Percentiles rank a stretch among this genome's conserved stretches.
These are phyloP conservation scores for Samsoniella hepiali DNA, from an alignment of 2,329 filamentous ascomycete genomes.

Conservation along the genomic window DNA sequence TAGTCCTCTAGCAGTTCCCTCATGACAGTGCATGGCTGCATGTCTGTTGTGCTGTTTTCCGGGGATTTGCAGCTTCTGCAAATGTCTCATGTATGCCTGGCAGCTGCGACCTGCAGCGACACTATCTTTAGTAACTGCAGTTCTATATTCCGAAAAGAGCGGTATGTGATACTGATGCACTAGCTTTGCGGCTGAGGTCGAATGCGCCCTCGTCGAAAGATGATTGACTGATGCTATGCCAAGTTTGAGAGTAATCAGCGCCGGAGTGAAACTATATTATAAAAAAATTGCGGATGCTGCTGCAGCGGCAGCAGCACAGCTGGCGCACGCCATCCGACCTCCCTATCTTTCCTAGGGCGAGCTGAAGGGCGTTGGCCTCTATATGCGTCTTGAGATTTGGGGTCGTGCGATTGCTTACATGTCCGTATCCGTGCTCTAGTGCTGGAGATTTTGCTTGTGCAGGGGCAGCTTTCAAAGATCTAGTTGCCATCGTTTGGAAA, in stretches of 20 bases:
- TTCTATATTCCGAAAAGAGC: background rate
- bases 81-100: constrained; percentile 9
- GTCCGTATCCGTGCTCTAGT: background rate
- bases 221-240: background rate
- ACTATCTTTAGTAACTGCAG: background rate
- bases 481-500: background rate
- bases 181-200: background rate
- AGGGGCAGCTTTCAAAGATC: background rate
- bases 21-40: background rate
- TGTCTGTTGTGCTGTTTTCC: background rate
- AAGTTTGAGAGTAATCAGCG: background rate
- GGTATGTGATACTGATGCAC: background rate
- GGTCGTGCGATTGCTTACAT: background rate
- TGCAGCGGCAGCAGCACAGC: background rate
- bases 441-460: background rate
- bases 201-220: background rate
- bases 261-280: background rate
- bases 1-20: background rate
- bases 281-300: background rate
- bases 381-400: background rate
- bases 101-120: background rate
- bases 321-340: no score
- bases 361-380: background rate
- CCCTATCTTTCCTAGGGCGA: no score
- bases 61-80: background rate